Base-by-base conservation (phyloP, 2,329 filamentous ascomycete species). In the Cladorrhinum sp. region DNA sequence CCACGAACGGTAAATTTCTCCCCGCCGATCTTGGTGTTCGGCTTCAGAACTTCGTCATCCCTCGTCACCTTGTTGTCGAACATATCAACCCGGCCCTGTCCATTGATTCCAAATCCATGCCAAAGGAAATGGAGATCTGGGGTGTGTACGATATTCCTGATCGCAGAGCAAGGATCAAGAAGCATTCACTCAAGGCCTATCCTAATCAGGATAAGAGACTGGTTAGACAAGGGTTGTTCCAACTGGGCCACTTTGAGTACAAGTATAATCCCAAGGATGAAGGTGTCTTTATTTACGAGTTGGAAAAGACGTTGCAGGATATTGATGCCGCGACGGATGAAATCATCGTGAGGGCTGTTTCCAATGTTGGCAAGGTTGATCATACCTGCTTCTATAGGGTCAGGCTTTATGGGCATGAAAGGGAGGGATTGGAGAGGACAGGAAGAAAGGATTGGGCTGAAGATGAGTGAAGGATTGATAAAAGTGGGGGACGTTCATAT, bases 101-200 rank as follows among this genome's bases (percentile, higher is more conserved):
- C 0, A 78, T 86, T 7, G 81, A 88, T 51, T 83, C 87, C 0
- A 80, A 77, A 13, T 77, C 86, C 1, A 85, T 86, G 29, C 91
- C 91, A 0, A 80, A 77, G 55, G 79, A 88, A 2, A 83, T 93
- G 60, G 90, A 93, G 70, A 72, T 93, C 8, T 91, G 88, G 81
- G 86, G 81, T 4, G 77, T 80, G 41, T 81, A 88, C 61, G 76
- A 79, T 18, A 79, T 86, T 50, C 53, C 73, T 23, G 69, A 65
- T 1, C 67, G 78, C 24, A 78, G 75, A 32, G 68, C 75, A 24
- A 74, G 75, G 24, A 71, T 81, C 1, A 67, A 69, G 20, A 73
- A 77, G 62, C 84, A 81, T 66, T 76, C 79, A 16, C 68, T 71
- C 8, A 70, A 68, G 2, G 74, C 79, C 41, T 80, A 79, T 56